These are phyloP conservation scores for Fusarium temperatum DNA, from an alignment of 2,329 filamentous ascomycete genomes.

Conservation along the genomic window DNA sequence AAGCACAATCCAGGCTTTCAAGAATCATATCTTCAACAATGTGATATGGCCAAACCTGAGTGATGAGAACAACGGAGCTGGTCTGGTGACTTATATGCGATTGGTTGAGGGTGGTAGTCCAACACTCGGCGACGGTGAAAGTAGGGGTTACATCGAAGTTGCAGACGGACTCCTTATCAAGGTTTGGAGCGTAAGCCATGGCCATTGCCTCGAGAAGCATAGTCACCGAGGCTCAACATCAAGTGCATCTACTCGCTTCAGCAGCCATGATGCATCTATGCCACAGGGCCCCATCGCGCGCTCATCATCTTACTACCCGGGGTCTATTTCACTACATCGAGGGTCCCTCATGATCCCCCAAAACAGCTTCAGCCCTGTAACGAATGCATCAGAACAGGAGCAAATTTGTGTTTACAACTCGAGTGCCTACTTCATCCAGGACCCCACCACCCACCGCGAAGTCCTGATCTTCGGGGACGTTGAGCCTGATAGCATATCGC, in stretches of 20 bases:
- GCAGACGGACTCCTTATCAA: conserved; percentile 91
- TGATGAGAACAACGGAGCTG: conserved; percentile 94
- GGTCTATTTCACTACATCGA: conserved; percentile 23
- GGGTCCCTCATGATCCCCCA: conserved; percentile 46
- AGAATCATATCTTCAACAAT: conserved; percentile 96
- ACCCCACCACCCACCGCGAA: conserved; percentile 74
- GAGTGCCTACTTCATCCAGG: conserved; percentile 92
- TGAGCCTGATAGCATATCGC: conserved; percentile 86
- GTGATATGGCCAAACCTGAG: conserved; percentile 97
- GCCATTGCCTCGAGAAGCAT: conserved; percentile 82
- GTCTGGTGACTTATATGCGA: conserved; percentile 88
- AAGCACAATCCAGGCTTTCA: conserved; percentile 90
- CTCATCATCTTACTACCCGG: conserved; percentile 40
- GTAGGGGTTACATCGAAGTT: conserved; percentile 85
- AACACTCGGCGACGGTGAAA: conserved; percentile 81
- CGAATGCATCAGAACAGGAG: conserved; percentile 51
- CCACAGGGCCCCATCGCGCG: conserved; percentile 37
- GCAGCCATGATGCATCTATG: conserved; percentile 58
- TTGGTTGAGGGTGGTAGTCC: conserved; percentile 89
- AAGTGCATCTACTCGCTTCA: conserved; percentile 59
- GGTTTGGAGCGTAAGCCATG: conserved; percentile 87
- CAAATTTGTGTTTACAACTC: conserved; percentile 80
- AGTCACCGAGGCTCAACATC: conserved; percentile 68
- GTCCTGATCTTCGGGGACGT: conserved; percentile 96
- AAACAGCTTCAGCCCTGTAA: conserved; percentile 37